Base-by-base conservation (phyloP, 2,329 filamentous ascomycete genomes). In the Aquanectria penicillioides region DNA sequence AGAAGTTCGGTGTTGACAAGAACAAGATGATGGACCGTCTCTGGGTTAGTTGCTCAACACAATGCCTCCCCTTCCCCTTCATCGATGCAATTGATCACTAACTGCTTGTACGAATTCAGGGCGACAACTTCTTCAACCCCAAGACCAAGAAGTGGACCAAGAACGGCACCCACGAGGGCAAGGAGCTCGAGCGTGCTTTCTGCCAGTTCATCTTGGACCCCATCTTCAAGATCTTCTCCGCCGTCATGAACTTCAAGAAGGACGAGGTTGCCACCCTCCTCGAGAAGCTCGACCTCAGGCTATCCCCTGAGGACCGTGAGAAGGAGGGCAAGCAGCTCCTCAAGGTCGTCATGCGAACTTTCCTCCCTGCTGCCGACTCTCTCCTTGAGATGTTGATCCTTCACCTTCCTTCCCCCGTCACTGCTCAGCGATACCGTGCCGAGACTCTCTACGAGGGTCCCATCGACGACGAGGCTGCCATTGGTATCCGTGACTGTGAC, bases 21-120 rank as follows among this genome's bases (percentile, higher is more conserved):
- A 91, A 89, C 86, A 98, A 98, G 93, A 97, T 99, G 95, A 97
- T 98, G 92, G 93, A 97, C 86, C 93, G 95, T 90, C 93, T 99
- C 72, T 99, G 95, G 95, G 89, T 92, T 82, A 80, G 88, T 62
- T 12, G 26, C 75, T 63, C n/a, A n/a, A n/a, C n/a, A n/a, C n/a
- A n/a, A n/a, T n/a, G n/a, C 31, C 34, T 34, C 34, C 36, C 22
- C n/a, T 20, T n/a, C 20, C 36, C 5, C 18, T 23, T 25, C 20
- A 44, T 4, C 6, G 3, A 2, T 17, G 4, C 11, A 2, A 18
- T 15, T 13, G 18, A 11, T 52, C 5, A 23, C 57, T 57, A 33
- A 57, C 40, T n/a, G 15, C 23, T 10, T 8, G n/a, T n/a, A n/a
- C n/a, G 7, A 23, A 49, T 17, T 23, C 50, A 82, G 80, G 95